Evolutionary conservation across 495 filamentous ascomycete species (phyloP), one percentile per base, ranked within the genome.

Genomic region (Rostrohypoxylon terebratum): DNA sequence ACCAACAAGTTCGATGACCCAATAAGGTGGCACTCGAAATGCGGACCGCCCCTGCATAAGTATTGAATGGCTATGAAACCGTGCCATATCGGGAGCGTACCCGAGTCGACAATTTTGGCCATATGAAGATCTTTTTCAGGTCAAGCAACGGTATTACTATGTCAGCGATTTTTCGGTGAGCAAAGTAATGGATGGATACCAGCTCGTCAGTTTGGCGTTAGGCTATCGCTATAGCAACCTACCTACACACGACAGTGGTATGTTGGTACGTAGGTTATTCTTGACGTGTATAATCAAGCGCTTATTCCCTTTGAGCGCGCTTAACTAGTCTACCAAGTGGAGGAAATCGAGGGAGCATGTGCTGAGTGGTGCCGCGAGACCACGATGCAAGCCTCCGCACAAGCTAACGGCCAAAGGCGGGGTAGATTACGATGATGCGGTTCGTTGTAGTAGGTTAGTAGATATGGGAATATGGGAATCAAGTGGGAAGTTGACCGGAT

Each of bases 31-130:
- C 71, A 66, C 66, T 58, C 71, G 51, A 74, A 70, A 63, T 74
- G 71, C 71, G 71, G 71, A 63, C 71, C 71, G 71, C 70, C 70
- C 71, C 71, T 74, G 71, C 71, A 70, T 70, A 70, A 74, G 71
- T 66, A 57, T 50, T 62, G 42, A 51, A n/a, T 6, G 57, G 48
- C 21, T 57, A 47, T 36, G 25, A 44, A 42, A 34, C 68, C 33
- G 54, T 60, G 66, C 44, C 54, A 50, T 16, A 42, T 73, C 71
- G 66, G 71, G 59, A 67, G 7, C 40, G 34, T 50, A 70, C 59
- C 71, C 71, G 71, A 74, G 71, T 63, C 62, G 66, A 63, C 16
- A 63, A 63, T 63, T 66, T 63, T 23, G 58, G 33, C 58, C 14
- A n/a, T 51, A 66, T 63, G 61, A n/a, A 53, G 48, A 53, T 70